Evolutionary conservation across 345 rosid species (phyloP), one percentile per base, ranked within the genome.

Genomic region (Rhodamnia argentea): DNA sequence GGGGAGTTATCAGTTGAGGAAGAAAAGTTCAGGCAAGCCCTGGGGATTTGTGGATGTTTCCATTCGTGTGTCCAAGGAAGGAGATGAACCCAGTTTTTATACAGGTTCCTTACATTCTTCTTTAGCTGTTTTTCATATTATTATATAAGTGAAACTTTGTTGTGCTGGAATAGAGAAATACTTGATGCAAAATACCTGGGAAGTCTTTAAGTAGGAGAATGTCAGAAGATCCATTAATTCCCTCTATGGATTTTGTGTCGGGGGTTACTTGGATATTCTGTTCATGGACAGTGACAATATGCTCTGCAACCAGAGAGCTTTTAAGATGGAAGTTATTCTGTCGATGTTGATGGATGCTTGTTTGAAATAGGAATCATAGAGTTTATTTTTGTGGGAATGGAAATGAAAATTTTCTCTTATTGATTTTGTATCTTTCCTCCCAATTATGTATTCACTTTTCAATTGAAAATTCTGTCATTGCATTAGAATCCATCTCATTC

Each of bases 1-100:
- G 2, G 96, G 95, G 70, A 96, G 98, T 90, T 97, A 93, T 88
- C 98, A 96, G 92, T 88, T 97, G 87, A 91, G 96, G 88, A 95
- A 89, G 89, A 88, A 85, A 62, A 93, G 92, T 54, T 93, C 98
- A 44, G 91, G 82, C 64, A 94, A 93, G 89, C 91, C 95, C 86
- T 93, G 90, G 55, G 98, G 99, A 26, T 96, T 97, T 86, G 90
- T 97, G 52, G 98, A 97, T 88, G 86, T 97, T 40, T 94, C 98
- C 10, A 89, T 97, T 26, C 94, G 90, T 44, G 53, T 95, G 70
- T 93, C 93, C 11, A 90, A 92, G 84, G 93, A 94, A 55, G 86
- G 90, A 81, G 93, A 90, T 60, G 91, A 90, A 23, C 87, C 87
- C 32, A 87, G 90, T 64, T 90, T 82, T 40, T 91, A 84, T 58